Percentiles rank a stretch among this genome's conserved stretches.
These are phyloP conservation scores for Phytophthora hybrid DNA, from an alignment of 352 stramenopile genomes.

Conservation along the genomic window DNA sequence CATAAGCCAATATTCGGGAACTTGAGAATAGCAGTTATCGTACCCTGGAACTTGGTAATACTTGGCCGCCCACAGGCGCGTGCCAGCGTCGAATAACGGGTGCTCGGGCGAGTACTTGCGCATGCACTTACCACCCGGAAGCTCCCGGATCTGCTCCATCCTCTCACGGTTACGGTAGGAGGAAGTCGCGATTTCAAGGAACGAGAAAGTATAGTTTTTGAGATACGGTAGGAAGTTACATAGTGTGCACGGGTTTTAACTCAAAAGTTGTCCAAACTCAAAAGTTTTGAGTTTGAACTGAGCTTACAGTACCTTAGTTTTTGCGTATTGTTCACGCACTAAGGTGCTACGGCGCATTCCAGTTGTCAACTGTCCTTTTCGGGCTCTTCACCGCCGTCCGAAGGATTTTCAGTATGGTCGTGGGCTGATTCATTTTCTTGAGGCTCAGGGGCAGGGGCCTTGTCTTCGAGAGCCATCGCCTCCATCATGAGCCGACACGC, in stretches of 20 bases:
- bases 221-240: neutral
- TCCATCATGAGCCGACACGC: constrained; percentile 24
- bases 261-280: too few relatives aligned
- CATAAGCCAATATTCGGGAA: constrained; percentile 1
- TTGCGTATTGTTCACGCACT: too few relatives aligned
- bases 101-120: constrained; percentile 65
- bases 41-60: constrained; percentile 53
- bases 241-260: neutral
- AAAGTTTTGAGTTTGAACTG: neutral
- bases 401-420: neutral
- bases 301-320: too few relatives aligned
- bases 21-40: neutral
- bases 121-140: constrained; percentile 56
- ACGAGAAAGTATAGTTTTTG: neutral
- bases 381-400: neutral
- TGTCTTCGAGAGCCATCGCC: constrained; percentile 12
- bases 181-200: neutral
- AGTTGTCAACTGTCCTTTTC: neutral
- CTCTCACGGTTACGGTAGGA: neutral
- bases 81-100: constrained; percentile 54
- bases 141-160: constrained; percentile 45
- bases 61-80: constrained; percentile 49
- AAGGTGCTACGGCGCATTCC: too few relatives aligned
- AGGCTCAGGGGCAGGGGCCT: neutral
- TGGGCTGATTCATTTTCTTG: neutral